Conservation (phyloP, 495 filamentous ascomycete genomes). For the Podospora conica region DNA sequence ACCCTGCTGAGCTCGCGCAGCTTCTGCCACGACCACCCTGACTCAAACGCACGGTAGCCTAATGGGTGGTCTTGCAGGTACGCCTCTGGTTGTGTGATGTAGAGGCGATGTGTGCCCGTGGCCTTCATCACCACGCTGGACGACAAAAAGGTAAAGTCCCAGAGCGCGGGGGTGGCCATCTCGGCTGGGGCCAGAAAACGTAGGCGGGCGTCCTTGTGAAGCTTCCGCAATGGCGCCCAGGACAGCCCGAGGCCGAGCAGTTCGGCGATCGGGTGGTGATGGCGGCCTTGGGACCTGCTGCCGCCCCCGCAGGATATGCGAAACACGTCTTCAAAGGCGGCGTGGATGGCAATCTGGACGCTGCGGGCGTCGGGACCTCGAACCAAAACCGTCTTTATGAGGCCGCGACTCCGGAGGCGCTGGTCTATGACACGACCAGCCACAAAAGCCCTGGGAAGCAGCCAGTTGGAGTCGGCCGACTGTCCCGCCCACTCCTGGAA, state of each 20-base stretch:
- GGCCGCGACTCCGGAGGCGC: constrained; percentile 58
- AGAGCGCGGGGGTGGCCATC: constrained; percentile 59
- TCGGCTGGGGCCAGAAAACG: constrained; percentile 59
- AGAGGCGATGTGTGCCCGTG: constrained; percentile 52
- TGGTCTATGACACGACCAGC: constrained; percentile 49
- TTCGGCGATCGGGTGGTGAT: constrained; percentile 29
- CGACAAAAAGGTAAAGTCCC: constrained; percentile 59
- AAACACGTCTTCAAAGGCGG: constrained; percentile 51
- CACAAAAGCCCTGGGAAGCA: constrained; percentile 54
- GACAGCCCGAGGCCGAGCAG: constrained; percentile 47
- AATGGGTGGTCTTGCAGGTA: constrained; percentile 57
- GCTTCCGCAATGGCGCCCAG: constrained; percentile 64
- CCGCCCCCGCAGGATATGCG: constrained; percentile 23
- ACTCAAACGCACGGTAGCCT: constrained; percentile 35
- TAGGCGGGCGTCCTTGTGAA: constrained; percentile 59
- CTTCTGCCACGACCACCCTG: constrained; percentile 56
- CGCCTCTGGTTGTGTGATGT: constrained; percentile 58
- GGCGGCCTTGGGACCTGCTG: constrained; percentile 17
- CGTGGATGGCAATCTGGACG: constrained; percentile 52
- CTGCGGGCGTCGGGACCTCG: constrained; percentile 52
- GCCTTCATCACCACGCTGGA: constrained; percentile 60
- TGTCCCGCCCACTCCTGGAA: constrained; percentile 41
- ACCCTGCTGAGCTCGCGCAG: constrained; percentile 53
- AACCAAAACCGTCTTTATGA: constrained; percentile 56
- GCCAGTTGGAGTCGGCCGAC: constrained; percentile 44